Evolutionary conservation across 495 filamentous ascomycete species (phyloP), one percentile per base, ranked within the genome.

Genomic region (Xylaria sp.): DNA sequence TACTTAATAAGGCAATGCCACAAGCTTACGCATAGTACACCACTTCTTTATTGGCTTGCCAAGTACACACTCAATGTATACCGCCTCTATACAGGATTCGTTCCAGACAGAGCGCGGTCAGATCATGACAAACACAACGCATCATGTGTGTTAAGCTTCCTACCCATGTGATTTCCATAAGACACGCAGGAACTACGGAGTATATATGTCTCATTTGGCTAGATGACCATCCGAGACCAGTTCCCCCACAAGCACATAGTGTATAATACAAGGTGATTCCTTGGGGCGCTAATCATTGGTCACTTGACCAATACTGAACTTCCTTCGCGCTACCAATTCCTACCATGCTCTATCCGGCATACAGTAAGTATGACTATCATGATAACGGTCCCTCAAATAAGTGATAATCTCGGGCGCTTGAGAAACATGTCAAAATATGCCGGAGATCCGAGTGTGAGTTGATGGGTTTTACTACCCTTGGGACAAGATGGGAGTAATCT

Each of bases 271-370:
- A 52, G 43, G 43, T 15, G 53, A 58, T 40, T 61, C 19, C 35
- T 61, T 61, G 15, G 33, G 35, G 58, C 31, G 35, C 19, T 61
- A 40, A n/a, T 40, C 11, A 61, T 41, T 61, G 58, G 58, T 21
- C 35, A 24, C 0, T 61, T 40, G n/a, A 37, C 19, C 19, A 40
- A 9, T n/a, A 12, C 15, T 37, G 57, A 59, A 33, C 33, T 61
- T 61, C 58, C 35, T 61, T 61, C 58, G 58, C 35, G 58, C 33
- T 40, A 61, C 12, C n/a, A 29, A 24, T 61, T 61, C 35, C n/a
- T 37, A 9, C 17, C n/a, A 40, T 61, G 12, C 58, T n/a, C 19
- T n/a, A 61, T 40, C 35, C n/a, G n/a, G n/a, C n/a, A n/a, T 15
- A 26, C 31, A 59, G n/a, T 59, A 17, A 19, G 8, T 61, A 61